These are phyloP conservation scores for Globisporangium nodosum DNA, from an alignment of 352 stramenopile species.

Conservation along the genomic window DNA sequence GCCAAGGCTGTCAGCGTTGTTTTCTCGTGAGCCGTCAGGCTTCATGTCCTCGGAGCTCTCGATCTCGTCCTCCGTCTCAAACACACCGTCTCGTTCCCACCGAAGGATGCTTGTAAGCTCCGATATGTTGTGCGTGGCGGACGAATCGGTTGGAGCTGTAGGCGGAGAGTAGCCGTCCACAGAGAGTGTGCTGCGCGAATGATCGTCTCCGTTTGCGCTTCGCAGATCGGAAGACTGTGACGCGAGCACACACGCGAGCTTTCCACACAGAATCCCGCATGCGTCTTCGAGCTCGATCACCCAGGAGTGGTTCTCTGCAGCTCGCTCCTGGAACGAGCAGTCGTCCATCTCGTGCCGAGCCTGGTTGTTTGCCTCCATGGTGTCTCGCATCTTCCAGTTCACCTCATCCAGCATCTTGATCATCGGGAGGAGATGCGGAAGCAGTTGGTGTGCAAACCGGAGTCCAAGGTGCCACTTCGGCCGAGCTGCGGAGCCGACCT, in stretches of 20 bases:
- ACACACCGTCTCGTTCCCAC: slow-evolving; percentile 42
- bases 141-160: neutral
- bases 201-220: too few relatives aligned
- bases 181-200: neutral
- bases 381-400: slow-evolving; percentile 42
- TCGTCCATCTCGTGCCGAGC: slow-evolving; percentile 12
- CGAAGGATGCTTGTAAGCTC: slow-evolving; percentile 23
- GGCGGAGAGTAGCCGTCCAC: neutral
- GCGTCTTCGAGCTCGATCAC: slow-evolving; percentile 40
- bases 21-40: neutral
- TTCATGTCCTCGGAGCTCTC: neutral
- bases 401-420: slow-evolving; percentile 59
- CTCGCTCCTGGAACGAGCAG: neutral
- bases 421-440: slow-evolving; percentile 37
- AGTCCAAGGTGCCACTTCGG: slow-evolving; percentile 7
- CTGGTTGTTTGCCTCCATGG: slow-evolving; percentile 22
- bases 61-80: slow-evolving; percentile 51
- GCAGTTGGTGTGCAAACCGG: slow-evolving; percentile 24
- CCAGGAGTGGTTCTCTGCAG: slow-evolving; percentile 19
- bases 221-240: neutral
- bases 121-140: neutral
- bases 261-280: slow-evolving; percentile 43
- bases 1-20: slow-evolving; percentile 10
- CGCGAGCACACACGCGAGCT: slow-evolving; percentile 17
- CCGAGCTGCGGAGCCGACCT: neutral